A percentile compares a stretch with the other conserved stretches of the same genome.
These are phyloP conservation scores for Phytophthora podocarpi DNA, from an alignment of 352 stramenopile genomes.

Conservation along the genomic window DNA sequence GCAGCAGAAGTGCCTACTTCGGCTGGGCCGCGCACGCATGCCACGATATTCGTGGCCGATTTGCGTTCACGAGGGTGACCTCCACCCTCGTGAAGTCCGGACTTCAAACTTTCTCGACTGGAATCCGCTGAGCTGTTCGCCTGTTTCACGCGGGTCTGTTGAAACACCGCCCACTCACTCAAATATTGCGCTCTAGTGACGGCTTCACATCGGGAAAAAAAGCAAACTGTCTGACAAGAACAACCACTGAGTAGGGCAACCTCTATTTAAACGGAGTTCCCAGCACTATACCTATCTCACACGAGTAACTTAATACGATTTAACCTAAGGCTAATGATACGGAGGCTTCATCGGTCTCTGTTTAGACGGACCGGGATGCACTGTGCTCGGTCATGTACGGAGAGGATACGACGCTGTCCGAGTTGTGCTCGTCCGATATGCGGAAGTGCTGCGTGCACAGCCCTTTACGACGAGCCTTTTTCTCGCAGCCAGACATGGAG, in stretches of 20 bases:
- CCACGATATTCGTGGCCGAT: neutral
- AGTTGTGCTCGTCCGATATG: constrained; percentile 43
- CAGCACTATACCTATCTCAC: constrained; percentile 25
- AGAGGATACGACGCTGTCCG: constrained; percentile 19
- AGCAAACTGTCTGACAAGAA: neutral
- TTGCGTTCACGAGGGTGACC: neutral
- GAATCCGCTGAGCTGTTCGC: neutral
- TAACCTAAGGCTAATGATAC: constrained; percentile 30
- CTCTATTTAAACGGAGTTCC: constrained; percentile 25
- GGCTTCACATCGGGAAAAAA: constrained; percentile 4
- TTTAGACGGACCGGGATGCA: constrained; percentile 33
- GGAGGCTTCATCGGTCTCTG: neutral
- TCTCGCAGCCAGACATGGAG: constrained; percentile 74
- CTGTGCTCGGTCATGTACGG: constrained; percentile 24
- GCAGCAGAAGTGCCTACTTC: neutral
- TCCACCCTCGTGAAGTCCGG: neutral
- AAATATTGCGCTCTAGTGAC: neutral
- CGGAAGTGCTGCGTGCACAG: constrained; percentile 86
- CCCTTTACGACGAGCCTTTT: constrained; percentile 83
- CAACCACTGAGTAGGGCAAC: neutral
- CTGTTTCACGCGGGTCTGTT: too few relatives aligned
- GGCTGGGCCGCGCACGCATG: neutral
- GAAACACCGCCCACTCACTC: neutral
- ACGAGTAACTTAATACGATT: constrained; percentile 40
- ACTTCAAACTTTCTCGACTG: constrained; percentile 16